Conservation (phyloP, 805 yeast species). For the Yamadazyma phyllophila region DNA sequence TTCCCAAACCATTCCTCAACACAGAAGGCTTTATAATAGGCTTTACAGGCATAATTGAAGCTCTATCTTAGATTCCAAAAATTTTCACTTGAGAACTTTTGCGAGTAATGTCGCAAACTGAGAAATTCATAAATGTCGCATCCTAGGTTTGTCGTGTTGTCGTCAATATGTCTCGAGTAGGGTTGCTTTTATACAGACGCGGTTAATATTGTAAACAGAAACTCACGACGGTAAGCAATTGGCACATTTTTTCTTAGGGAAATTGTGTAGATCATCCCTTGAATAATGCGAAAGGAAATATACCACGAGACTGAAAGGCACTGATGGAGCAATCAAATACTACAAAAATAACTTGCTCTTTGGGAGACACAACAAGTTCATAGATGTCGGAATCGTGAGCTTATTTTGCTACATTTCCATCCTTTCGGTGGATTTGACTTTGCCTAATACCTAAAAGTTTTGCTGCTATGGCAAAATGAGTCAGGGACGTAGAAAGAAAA, state of each 20-base stretch:
- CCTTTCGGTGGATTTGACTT: slow-evolving; percentile 14
- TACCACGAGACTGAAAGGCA: not conserved
- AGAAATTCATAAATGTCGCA: slow-evolving; percentile 1
- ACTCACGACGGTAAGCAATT: not conserved
- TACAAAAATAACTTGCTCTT: too few relatives aligned
- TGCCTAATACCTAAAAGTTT: slow-evolving; percentile 70
- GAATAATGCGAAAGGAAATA: not conserved
- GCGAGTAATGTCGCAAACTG: slow-evolving; percentile 3
- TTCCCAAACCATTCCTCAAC: slow-evolving; percentile 75
- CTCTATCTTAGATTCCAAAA: not conserved
- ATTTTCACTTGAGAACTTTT: slow-evolving; percentile 5
- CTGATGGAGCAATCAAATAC: not conserved
- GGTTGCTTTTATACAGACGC: not conserved
- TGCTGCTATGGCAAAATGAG: slow-evolving; percentile 57
- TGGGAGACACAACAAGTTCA: too few relatives aligned
- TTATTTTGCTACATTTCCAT: too few relatives aligned
- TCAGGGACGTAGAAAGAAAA: slow-evolving; percentile 47
- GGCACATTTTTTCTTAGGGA: not conserved
- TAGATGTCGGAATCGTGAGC: too few relatives aligned
- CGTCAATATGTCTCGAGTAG: not conserved
- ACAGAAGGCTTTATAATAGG: slow-evolving; percentile 57
- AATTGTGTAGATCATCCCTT: not conserved
- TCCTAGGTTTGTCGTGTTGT: not conserved
- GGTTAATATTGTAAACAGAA: slow-evolving; percentile 3
- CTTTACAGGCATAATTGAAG: slow-evolving; percentile 49